A percentile compares a stretch with the other conserved stretches of the same genome.
Conservation (phyloP, 148 eudicot species). For the Cornus florida region DNA sequence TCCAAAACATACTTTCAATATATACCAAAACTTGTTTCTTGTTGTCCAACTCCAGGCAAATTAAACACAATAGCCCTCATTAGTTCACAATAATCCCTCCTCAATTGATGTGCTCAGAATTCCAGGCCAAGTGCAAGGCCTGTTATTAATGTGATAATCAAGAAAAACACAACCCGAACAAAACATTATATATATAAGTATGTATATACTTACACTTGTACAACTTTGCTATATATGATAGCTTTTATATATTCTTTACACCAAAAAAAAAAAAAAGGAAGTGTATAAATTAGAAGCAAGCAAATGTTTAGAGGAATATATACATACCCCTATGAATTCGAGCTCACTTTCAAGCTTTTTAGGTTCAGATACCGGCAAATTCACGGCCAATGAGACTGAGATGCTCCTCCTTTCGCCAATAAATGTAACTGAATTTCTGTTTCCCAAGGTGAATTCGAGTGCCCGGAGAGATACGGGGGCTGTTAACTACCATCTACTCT, state of each 20-base stretch:
- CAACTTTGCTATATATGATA: no score
- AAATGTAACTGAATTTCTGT: conserved; percentile 12
- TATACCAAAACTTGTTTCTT: no score
- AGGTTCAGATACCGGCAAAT: conserved; percentile 36
- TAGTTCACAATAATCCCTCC: no score
- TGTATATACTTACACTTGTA: background rate
- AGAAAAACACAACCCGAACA: conserved; percentile 4
- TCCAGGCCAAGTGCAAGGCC: no score
- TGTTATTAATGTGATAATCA: no score
- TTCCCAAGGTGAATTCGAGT: conserved; percentile 29
- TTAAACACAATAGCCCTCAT: no score
- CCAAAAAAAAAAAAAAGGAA: background rate
- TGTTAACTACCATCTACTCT: no score
- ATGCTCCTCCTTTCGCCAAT: conserved; percentile 21
- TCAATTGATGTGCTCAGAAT: no score
- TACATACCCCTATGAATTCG: conserved; percentile 71
- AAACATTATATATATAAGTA: background rate
- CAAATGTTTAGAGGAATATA: background rate
- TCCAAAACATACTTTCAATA: no score
- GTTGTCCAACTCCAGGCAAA: no score
- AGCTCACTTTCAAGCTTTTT: conserved; percentile 71
- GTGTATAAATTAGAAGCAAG: background rate
- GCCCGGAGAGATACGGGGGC: conserved; percentile 31
- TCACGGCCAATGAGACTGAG: conserved; percentile 29
- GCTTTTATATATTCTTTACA: no score